These are phyloP conservation scores for Wallacemonas sp. DNA, from an alignment of 208 protist species.

Conservation along the genomic window DNA sequence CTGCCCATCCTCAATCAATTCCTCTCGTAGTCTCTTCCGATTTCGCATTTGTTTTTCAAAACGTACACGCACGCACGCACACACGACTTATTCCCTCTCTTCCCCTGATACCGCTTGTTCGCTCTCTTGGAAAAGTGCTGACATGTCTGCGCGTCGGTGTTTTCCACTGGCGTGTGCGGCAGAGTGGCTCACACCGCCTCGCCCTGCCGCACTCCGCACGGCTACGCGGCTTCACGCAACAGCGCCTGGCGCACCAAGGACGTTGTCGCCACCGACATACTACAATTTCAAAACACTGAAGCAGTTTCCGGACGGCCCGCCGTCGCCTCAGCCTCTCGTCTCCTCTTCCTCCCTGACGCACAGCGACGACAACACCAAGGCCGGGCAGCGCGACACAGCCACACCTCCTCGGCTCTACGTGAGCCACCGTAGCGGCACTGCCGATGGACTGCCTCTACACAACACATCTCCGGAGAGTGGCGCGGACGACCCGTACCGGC, in stretches of 20 bases:
- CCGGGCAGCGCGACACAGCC: neutral
- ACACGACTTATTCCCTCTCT: neutral
- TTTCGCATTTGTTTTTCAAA: too few species aligned
- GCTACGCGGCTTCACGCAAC: neutral
- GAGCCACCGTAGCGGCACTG: conserved; percentile 2
- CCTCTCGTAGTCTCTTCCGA: too few species aligned
- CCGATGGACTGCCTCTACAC: conserved; percentile 10
- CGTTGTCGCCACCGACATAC: neutral
- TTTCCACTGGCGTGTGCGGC: too few species aligned
- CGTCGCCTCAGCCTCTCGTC: neutral
- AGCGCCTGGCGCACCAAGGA: neutral
- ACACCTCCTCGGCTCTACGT: neutral
- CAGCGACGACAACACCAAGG: neutral
- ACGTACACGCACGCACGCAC: neutral
- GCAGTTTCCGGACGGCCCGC: neutral
- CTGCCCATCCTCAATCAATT: too few species aligned
- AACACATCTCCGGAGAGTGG: conserved; percentile 8
- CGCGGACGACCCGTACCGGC: conserved; percentile 29
- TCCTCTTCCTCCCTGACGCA: neutral
- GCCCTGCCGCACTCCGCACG: too few species aligned
- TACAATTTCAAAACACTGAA: conserved; percentile 9
- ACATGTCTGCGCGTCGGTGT: too few species aligned
- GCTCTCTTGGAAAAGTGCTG: too few species aligned
- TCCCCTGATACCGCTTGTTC: too few species aligned
- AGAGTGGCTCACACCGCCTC: too few species aligned